These are phyloP conservation scores for Aureobasidium lini DNA, from an alignment of 2,329 filamentous ascomycete species.

Conservation along the genomic window DNA sequence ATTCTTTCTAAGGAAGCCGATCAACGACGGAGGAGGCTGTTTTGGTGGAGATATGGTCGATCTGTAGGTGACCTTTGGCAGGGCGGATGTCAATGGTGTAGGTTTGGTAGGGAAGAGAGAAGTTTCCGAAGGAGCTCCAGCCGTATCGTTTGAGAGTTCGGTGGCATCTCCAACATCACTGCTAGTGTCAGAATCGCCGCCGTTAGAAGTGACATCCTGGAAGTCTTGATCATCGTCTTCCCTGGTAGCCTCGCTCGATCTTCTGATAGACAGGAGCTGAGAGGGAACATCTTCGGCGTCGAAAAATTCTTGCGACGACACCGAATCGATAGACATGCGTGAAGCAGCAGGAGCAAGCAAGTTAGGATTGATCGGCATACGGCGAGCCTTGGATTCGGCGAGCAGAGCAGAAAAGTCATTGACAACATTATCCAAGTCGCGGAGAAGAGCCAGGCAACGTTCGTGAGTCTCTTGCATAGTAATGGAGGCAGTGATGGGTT, in stretches of 20 bases:
- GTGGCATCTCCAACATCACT: constrained; percentile 47
- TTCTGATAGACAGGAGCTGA: constrained; percentile 68
- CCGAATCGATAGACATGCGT: constrained; percentile 70
- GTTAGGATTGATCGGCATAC: constrained; percentile 37
- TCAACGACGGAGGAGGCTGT: constrained; percentile 77
- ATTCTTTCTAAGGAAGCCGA: constrained; percentile 92
- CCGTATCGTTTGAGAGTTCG: constrained; percentile 20
- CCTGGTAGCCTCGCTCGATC: constrained; percentile 58
- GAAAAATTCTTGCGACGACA: constrained; percentile 84
- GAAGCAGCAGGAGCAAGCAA: constrained; percentile 32
- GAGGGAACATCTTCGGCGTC: constrained; percentile 69
- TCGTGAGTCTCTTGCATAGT: constrained; percentile 59
- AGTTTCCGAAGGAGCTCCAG: constrained; percentile 11
- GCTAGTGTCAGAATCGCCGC: constrained; percentile 55
- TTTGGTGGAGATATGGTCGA: constrained; percentile 64
- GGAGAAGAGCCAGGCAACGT: constrained; percentile 73
- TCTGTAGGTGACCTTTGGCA: constrained; percentile 60
- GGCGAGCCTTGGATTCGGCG: constrained; percentile 68
- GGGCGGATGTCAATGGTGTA: constrained; percentile 68
- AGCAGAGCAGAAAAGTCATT: constrained; percentile 73
- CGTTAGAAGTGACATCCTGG: constrained; percentile 35
- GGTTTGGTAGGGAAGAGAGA: constrained; percentile 66
- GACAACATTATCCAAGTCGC: constrained; percentile 77
- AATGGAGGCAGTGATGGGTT: constrained; percentile 16
- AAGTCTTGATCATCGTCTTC: constrained; percentile 43